Base-by-base conservation (phyloP, 2,329 filamentous ascomycete genomes). In the Fusarium sp. region DNA sequence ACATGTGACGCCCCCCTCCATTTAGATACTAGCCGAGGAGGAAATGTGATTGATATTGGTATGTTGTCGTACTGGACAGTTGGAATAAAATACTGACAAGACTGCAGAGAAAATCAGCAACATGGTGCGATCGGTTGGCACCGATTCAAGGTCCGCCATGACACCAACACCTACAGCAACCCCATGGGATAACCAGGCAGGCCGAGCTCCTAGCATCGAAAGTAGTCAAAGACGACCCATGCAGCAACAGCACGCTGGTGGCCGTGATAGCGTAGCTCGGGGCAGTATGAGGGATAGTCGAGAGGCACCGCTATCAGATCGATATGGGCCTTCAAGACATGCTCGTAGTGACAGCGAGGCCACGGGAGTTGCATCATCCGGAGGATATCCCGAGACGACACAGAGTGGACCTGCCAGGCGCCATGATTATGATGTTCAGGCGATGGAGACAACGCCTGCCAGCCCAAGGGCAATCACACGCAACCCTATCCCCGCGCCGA, bases 371-470 rank as follows among this genome's bases (percentile, higher is more conserved):
- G 85, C 89, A 12, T 96, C 93, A 2, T 94, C 93, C 3, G 89
- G 86, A 23, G 93, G 94, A 44, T 97, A 97, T 76, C 87, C 90
- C 26, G 92, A 95, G 67, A 91, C 91, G 5, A 89, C 89, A 18
- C 89, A 93, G 72, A 91, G 88, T 74, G 88, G 87, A 9, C 88
- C 88, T 37, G 86, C 87, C 39, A 89, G 94, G 73, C 91, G 92
- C 57, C 94, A 98, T 76, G 95, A 98, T 77, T 98, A 97, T 76
- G 96, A 98, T 76, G 89, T 97, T 18, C 95, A 98, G 78, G 94
- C 94, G 6, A 97, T 98, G 93, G 95, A 98, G 79, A 93, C 93
- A 0, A 92, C 90, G 33, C 85, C 97, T 20, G 88, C 88, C 68
- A 94, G 90, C 79, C 92, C 93, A 8, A 90, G 92, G 37, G 81